These are phyloP conservation scores for Pochonia chlamydosporia DNA, from an alignment of 2,329 filamentous ascomycete species.

Conservation along the genomic window DNA sequence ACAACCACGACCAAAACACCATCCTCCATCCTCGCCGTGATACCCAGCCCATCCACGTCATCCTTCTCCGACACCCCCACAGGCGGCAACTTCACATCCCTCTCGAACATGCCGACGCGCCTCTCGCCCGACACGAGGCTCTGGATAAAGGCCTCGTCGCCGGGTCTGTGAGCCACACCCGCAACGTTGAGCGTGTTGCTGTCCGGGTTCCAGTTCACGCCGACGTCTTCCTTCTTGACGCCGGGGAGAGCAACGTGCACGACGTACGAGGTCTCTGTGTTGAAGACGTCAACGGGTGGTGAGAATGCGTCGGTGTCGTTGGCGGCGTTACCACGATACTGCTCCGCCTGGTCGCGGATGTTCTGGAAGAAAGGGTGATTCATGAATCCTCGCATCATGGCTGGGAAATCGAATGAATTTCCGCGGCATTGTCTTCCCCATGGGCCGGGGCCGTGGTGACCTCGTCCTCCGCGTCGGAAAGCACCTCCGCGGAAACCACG, in stretches of 20 bases:
- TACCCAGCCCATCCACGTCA: conserved; percentile 59
- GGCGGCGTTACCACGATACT: conserved; percentile 9
- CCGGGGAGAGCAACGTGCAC: conserved; percentile 74
- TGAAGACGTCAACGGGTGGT: conserved; percentile 71
- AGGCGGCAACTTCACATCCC: conserved; percentile 57
- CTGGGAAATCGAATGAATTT: conserved; percentile 30
- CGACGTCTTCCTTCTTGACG: conserved; percentile 72
- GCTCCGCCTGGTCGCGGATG: conserved; percentile 32
- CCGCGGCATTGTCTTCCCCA: not conserved
- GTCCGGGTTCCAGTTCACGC: conserved; percentile 69
- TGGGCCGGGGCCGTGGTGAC: conserved; percentile 14
- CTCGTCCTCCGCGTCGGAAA: conserved; percentile 13
- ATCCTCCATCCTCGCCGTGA: conserved; percentile 72
- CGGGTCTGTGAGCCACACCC: conserved; percentile 68
- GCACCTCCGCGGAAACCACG: conserved; percentile 14
- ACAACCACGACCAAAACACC: conserved; percentile 73
- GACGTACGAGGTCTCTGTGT: conserved; percentile 58
- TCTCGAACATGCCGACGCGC: conserved; percentile 68
- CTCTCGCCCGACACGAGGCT: conserved; percentile 60
- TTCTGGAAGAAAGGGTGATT: conserved; percentile 37
- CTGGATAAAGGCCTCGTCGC: conserved; percentile 62
- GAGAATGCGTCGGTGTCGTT: conserved; percentile 39
- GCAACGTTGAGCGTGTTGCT: conserved; percentile 59
- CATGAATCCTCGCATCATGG: conserved; percentile 33
- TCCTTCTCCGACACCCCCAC: conserved; percentile 38